Evolutionary conservation across 345 rosid species (phyloP), one percentile per base, ranked within the genome.

Genomic region (Syzygium aromaticum): DNA sequence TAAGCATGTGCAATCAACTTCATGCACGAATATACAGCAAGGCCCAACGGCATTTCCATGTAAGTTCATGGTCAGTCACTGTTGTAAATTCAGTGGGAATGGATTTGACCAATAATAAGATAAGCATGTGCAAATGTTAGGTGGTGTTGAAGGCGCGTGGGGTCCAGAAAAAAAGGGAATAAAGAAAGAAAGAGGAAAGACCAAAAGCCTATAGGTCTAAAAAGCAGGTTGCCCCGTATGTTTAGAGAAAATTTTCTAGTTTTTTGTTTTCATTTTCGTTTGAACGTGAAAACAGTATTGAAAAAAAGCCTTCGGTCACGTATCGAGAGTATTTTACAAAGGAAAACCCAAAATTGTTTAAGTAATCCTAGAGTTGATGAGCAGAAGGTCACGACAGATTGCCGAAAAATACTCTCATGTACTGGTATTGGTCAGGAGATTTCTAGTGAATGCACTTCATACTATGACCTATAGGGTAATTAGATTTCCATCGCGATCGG

Each of bases 61-160:
- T 51, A 10, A 51, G 12, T 51, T 51, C 11, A 51, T 51, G 52
- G 0, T 51, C 52, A 51, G 52, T 51, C 52, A 11, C 52, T 51
- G n/a, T n/a, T n/a, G n/a, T n/a, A n/a, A n/a, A n/a, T n/a, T n/a
- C n/a, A n/a, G n/a, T n/a, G n/a, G n/a, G n/a, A n/a, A n/a, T n/a
- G n/a, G n/a, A n/a, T n/a, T n/a, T n/a, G n/a, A n/a, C n/a, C n/a
- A n/a, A n/a, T n/a, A n/a, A n/a, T n/a, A n/a, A n/a, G n/a, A 53
- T 3, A 0, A 54, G 9, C 23, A 3, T 22, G 23, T 19, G 56
- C 23, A 19, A 54, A 6, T 6, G 56, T 54, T 6, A 3, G 0
- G 57, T 54, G 57, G 10, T 0, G 25, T 0, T 10, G 11, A 57
- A 4, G 28, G 11, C 15, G 63, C 12, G 28, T 25, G 28, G 63